Base-by-base conservation (phyloP, 805 yeast species). In the Candida ovalis region DNA sequence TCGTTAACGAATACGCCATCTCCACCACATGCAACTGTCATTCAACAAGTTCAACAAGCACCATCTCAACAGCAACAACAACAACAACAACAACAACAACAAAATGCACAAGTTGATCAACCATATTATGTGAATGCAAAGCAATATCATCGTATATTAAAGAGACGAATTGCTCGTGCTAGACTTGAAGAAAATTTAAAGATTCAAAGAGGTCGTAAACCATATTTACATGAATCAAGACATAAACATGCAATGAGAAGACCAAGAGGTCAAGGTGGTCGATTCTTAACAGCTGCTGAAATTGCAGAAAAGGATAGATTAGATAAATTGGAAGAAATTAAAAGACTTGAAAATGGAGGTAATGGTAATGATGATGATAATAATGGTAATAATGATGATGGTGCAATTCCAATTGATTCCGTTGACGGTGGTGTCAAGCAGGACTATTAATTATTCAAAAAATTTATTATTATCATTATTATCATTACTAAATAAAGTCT, bases 171-270 rank as follows among this genome's bases (percentile, higher is more conserved):
- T 39, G 98, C 99, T 0, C 75, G 99, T 45, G 97, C 97, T 5
- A 86, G 84, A 65, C 75, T 94, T 36, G 98, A 94, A 62, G 98
- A 94, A 62, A 80, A 82, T 40, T 75, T 92, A 53, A 86, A 88
- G 61, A 87, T 87, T 4, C 91, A 94, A 17, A 78, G 96, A 53
- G 95, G 95, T 17, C 80, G 98, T 59, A 85, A 86, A 63, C 97
- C 98, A 12, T 92, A 95, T 67, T 68, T 94, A 43, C 99, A 94
- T 64, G 99, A 94, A 68, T 88, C 97, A 18, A 78, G 99, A 59
- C 99, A 94, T 66, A 92, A 94, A 65, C 99, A 94, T 66, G 99
- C 99, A 2, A 94, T 94, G 99, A 79, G 98, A 63, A 80, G 99
- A 65, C 98, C 99, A 15, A 81, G 99, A 58, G 99, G 99, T 24